Conservation (phyloP, 768 basidiomycete genomes). For the Lentinus brumalis region DNA sequence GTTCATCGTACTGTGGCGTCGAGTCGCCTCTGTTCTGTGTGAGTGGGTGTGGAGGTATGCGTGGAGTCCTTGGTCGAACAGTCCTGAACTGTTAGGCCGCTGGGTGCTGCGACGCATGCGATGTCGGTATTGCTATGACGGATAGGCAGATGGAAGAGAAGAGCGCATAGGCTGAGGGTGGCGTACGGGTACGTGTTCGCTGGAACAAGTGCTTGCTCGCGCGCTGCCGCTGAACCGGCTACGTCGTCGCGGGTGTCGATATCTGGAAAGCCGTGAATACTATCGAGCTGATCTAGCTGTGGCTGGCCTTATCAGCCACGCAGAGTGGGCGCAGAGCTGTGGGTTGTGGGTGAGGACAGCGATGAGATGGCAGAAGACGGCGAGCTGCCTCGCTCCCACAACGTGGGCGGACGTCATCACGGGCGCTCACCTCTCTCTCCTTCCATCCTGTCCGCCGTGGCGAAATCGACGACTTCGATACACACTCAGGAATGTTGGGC, state of each 20-base stretch:
- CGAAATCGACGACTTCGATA: not conserved
- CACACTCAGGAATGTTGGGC: no score
- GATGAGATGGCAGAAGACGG: conserved; percentile 9
- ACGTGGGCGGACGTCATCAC: not conserved
- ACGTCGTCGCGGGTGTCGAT: conserved; percentile 1
- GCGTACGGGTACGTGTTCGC: not conserved
- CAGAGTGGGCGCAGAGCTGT: conserved; percentile 1
- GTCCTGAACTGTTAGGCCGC: conserved; percentile 18
- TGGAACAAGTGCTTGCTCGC: not conserved
- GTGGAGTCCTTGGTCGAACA: not conserved
- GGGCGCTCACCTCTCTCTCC: conserved; percentile 2
- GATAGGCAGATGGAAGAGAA: not conserved
- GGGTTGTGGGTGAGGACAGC: conserved; percentile 1
- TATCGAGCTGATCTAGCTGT: not conserved
- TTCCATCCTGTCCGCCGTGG: not conserved
- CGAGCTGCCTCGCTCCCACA: conserved; percentile 6
- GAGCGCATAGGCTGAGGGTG: conserved; percentile 7
- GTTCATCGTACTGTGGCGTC: conserved; percentile 25
- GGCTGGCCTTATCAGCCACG: not conserved
- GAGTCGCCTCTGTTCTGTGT: not conserved
- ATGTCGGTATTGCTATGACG: conserved; percentile 10
- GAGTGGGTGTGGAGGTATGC: not conserved
- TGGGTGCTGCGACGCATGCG: conserved; percentile 18
- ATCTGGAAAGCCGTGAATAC: not conserved
- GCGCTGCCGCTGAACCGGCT: not conserved